Evolutionary conservation across 228 moss, liverwort and hornwort species (phyloP), one percentile per base, ranked within the genome.

Genomic region (Sphagnum magellanicum): DNA sequence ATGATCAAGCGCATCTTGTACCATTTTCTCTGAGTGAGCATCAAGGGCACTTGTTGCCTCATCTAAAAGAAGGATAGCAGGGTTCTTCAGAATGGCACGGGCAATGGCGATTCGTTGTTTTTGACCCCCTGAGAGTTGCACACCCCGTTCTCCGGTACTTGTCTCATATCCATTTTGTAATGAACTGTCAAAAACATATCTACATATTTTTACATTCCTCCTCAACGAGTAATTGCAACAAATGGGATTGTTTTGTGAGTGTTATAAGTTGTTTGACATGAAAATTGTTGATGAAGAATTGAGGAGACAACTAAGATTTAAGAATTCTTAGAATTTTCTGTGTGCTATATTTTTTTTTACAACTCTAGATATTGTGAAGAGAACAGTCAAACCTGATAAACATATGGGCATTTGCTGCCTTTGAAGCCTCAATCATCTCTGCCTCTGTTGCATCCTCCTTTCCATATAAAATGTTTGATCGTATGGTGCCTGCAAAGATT

Each of bases 381-480:
- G 8, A 46, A 16, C 9, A 63, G 59, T 6, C 67, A 5, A 14
- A 61, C 70, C 70, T 70, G 69, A 94, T 88, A 72, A 94, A 94
- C 0, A 53, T 69, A 71, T 91, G 89, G 8, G 93, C 93, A 49
- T 94, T 89, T 16, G 93, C 79, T 0, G 89, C 60, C 61, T 84
- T 89, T 3, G 91, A 73, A 0, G 93, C 93, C 70, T 76, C 68
- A 5, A 91, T 64, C 53, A 94, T 17, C 65, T 94, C 93, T 0
- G 89, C 89, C 55, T 70, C 75, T 4, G 83, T 72, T 4, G 91
- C 87, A 9, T 78, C 85, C 14, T 87, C 91, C 17, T 89, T 89
- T 15, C 91, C 93, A 50, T 87, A 94, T 50, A 82, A 55, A 49
- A 94, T 94, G 53, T 94, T 94, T 8, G 89, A 89, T 6, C 77